Evolutionary conservation across 2,329 filamentous ascomycete species (phyloP).

Genomic region (Whalleya microplaca): DNA sequence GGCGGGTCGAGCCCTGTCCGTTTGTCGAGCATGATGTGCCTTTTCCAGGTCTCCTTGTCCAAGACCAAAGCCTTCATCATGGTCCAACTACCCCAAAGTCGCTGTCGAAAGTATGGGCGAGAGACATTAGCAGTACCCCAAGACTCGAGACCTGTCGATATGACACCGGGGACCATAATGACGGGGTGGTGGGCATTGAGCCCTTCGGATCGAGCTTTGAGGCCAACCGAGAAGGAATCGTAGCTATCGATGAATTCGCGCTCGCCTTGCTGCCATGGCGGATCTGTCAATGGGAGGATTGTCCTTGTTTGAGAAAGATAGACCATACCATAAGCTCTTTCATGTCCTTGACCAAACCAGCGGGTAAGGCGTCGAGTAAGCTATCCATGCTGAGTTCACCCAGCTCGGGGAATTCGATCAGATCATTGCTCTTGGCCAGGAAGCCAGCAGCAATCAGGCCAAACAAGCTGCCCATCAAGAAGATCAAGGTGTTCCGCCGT

Average conservation of each 20-base stretch:
- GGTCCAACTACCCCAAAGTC: slow-evolving; percentile 96
- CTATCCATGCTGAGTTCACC: slow-evolving; percentile 81
- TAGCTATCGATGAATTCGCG: slow-evolving; percentile 82
- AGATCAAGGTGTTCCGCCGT: slow-evolving; percentile 79
- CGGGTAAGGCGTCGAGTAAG: slow-evolving; percentile 84
- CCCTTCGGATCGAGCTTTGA: slow-evolving; percentile 81
- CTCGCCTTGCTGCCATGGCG: slow-evolving; percentile 69
- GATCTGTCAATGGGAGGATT: slow-evolving; percentile 17
- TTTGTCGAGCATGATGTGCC: slow-evolving; percentile 95
- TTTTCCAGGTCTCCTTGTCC: slow-evolving; percentile 94
- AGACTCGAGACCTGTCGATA: slow-evolving; percentile 94
- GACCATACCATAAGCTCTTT: slow-evolving; percentile 77
- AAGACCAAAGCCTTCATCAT: slow-evolving; percentile 97
- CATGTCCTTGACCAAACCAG: slow-evolving; percentile 83
- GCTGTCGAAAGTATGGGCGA: slow-evolving; percentile 88
- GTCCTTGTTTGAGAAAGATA: slow-evolving; percentile 8
- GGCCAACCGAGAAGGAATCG: slow-evolving; percentile 89
- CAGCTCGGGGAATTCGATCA: slow-evolving; percentile 77
- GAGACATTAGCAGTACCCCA: slow-evolving; percentile 91
- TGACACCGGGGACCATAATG: slow-evolving; percentile 97
- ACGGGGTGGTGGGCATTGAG: slow-evolving; percentile 83
- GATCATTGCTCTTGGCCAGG: slow-evolving; percentile 85
- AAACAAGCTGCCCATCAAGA: slow-evolving; percentile 85
- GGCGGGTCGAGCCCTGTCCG: slow-evolving; percentile 88
- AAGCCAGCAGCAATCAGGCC: slow-evolving; percentile 87